Evolutionary conservation across 2,329 filamentous ascomycete genomes (phyloP).

Genomic region (Cytospora leucostoma): DNA sequence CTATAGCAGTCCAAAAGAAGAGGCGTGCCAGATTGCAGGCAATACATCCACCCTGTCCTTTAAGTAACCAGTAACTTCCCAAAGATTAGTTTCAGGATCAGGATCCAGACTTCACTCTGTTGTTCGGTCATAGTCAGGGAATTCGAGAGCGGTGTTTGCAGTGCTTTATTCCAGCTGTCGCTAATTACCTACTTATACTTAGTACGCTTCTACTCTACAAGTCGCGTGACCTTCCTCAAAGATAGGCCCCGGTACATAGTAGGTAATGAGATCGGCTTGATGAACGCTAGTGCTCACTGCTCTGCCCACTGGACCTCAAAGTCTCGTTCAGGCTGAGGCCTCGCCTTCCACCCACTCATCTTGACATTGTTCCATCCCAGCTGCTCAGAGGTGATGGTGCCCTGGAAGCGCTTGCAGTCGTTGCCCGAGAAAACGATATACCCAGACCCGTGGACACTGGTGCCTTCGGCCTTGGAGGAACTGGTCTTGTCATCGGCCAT

Average conservation of each 20-base stretch:
- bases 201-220: too few relatives aligned
- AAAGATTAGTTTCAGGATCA: too few relatives aligned
- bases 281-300: neutral
- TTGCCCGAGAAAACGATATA: constrained; percentile 34
- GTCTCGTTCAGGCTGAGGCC: constrained; percentile 27
- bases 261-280: neutral
- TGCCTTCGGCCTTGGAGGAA: neutral
- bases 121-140: too few relatives aligned
- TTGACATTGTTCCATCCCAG: constrained; percentile 31
- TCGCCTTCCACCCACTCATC: constrained; percentile 29
- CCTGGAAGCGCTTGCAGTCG: constrained; percentile 32
- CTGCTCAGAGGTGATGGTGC: constrained; percentile 31
- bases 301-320: constrained; percentile 30
- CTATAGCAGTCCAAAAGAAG: neutral
- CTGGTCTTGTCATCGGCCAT: neutral
- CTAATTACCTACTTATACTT: too few relatives aligned
- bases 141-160: too few relatives aligned
- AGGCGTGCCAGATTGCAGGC: neutral
- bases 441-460: constrained; percentile 27
- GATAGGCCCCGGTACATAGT: neutral
- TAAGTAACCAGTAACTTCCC: too few relatives aligned
- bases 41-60: neutral
- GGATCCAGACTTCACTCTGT: too few relatives aligned
- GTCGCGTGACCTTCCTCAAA: too few relatives aligned
- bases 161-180: too few relatives aligned